Base-by-base conservation (phyloP, 2,329 filamentous ascomycete species). In the Penicillium sclerotigenum region DNA sequence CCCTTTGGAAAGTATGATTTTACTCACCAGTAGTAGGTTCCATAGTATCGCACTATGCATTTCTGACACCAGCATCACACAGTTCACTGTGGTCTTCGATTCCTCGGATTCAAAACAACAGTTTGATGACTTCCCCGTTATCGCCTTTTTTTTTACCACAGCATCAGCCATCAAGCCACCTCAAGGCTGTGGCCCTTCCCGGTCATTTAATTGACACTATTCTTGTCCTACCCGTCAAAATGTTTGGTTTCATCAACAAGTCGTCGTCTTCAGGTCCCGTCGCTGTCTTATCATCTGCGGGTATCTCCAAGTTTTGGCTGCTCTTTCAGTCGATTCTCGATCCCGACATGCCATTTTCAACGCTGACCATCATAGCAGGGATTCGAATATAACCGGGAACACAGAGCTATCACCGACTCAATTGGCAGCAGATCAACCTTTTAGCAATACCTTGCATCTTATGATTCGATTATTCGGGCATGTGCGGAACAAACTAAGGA, bases 361-460 rank as follows among this genome's bases (percentile, higher is more conserved):
- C n/a, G 18, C 14, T 13, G 11, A 20, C 59, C 59, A 18, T 28
- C 59, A 28, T 61, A 53, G 59, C 56, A 57, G 46, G 40, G 49
- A 1, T 52, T 52, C 40, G 38, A 31, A n/a, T 16, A 37, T 28
- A 8, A 8, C 9, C 22, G 11, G 11, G 40, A 28, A 9, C 26
- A 28, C 40, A 42, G 28, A 11, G 22, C 29, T 11, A 52, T 29
- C 33, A 10, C n/a, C 5, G 31, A 52, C 7, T 31, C 49, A 13
- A 31, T 29, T 14, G 40, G 40, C n/a, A 22, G 22, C 16, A 42
- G 22, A n/a, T 42, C 22, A 5, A 26, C 40, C 24, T 26, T 42
- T 28, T 22, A 28, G 18, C 40, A 28, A 28, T 42, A 26, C 16
- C 24, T 28, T 18, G 14, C 22, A 42, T 42, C 40, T 8, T 16